These are phyloP conservation scores for Ambrosia hybrid DNA, from an alignment of 140 eudicot species.

Conservation along the genomic window DNA sequence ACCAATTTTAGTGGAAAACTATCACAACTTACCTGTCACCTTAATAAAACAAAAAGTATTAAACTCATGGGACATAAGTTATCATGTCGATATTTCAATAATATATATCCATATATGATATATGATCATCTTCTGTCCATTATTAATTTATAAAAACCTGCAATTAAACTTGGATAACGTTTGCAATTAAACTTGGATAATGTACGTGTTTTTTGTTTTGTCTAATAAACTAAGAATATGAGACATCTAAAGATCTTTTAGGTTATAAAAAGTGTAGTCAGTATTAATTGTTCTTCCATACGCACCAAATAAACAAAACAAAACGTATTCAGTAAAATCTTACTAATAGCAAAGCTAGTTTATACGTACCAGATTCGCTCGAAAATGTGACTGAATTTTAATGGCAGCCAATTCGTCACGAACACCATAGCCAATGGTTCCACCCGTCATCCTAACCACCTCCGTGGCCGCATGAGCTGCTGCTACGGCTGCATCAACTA, in stretches of 20 bases:
- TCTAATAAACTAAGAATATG: too few species aligned
- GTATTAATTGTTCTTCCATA: too few species aligned
- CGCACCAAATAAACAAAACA: too few species aligned
- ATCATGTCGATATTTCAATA: background rate
- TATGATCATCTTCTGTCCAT: background rate
- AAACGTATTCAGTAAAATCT: too few species aligned
- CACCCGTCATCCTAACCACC: conserved; percentile 55
- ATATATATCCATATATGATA: too few species aligned
- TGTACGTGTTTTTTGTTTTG: too few species aligned
- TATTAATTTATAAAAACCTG: too few species aligned
- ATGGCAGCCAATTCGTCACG: conserved; percentile 62
- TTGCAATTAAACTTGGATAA: too few species aligned
- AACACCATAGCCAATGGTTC: conserved; percentile 35
- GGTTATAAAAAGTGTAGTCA: too few species aligned
- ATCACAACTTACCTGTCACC: background rate
- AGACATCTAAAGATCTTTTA: too few species aligned
- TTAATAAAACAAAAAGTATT: background rate
- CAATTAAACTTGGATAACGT: too few species aligned
- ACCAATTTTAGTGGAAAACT: background rate
- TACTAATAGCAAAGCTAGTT: too few species aligned
- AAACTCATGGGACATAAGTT: background rate
- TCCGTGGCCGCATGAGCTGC: conserved; percentile 62
- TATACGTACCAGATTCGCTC: conserved; percentile 67
- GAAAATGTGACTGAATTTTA: conserved; percentile 65
- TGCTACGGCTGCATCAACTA: conserved; percentile 59